phyloP scores from a whole-genome alignment of 225 moss, liverwort and hornwort species.

The Pleurozium schreberi region DNA sequence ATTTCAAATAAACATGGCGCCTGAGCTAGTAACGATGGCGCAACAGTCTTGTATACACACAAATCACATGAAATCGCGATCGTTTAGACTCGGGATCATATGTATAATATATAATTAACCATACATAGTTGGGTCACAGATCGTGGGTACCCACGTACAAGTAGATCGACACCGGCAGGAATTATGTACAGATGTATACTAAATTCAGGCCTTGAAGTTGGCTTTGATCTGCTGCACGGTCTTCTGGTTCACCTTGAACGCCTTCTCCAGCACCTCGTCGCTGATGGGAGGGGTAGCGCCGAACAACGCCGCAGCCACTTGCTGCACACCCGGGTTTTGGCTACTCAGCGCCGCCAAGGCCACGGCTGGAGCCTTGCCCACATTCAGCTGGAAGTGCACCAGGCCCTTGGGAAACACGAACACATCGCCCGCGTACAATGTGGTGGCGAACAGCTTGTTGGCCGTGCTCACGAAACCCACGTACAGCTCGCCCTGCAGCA shows the following conservation, averaged over 20 bases:
- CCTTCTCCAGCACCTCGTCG: background rate
- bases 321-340: background rate
- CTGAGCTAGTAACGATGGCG: no score
- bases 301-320: background rate
- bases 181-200: no score
- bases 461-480: conserved; percentile 10
- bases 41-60: background rate
- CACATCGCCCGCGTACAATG: background rate
- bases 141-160: no score
- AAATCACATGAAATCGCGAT: background rate
- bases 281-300: background rate
- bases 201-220: background rate
- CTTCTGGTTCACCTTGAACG: background rate
- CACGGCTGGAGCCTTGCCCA: no score
- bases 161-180: no score
- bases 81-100: background rate
- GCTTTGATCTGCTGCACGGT: background rate
- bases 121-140: background rate
- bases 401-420: conserved; percentile 4
- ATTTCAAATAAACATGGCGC: background rate
- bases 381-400: background rate
- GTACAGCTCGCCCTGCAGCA: background rate
- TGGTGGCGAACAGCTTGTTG: background rate
- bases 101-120: background rate
- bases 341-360: no score